phyloP scores from a whole-genome alignment of 345 rosid species.

The Eucalyptus victrix region DNA sequence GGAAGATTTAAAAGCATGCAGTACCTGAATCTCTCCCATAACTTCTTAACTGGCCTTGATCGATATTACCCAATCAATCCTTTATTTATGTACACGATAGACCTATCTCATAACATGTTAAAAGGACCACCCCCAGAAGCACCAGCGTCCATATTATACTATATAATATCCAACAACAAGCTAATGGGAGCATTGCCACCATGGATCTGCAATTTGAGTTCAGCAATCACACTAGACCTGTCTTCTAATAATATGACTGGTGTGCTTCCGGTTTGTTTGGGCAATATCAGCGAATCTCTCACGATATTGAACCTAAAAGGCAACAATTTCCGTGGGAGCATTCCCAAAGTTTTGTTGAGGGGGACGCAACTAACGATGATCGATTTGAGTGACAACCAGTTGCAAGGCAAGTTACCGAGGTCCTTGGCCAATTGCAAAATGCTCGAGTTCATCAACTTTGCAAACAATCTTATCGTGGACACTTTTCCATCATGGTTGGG shows the following conservation, averaged over 20 bases:
- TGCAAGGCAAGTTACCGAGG: background rate
- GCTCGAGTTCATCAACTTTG: background rate
- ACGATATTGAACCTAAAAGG: background rate
- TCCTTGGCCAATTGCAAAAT: background rate
- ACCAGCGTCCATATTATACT: accelerated
- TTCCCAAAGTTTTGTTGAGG: background rate
- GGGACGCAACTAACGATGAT: background rate
- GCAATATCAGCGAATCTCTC: background rate
- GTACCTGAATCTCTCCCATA: background rate
- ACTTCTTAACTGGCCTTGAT: background rate
- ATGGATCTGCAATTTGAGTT: background rate
- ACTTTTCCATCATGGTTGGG: slow-evolving; percentile 8
- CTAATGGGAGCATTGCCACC: background rate
- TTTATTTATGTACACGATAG: background rate
- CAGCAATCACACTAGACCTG: background rate
- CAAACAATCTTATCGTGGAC: background rate
- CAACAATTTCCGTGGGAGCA: background rate
- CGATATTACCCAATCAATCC: background rate
- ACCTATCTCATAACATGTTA: background rate
- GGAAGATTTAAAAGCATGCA: background rate
- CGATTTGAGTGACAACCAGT: background rate
- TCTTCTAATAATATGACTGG: background rate
- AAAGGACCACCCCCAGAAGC: background rate
- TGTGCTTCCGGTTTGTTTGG: background rate
- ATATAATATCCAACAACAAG: background rate